phyloP scores from a whole-genome alignment of 139 green algal species.

The Desmodesmus armatus region DNA sequence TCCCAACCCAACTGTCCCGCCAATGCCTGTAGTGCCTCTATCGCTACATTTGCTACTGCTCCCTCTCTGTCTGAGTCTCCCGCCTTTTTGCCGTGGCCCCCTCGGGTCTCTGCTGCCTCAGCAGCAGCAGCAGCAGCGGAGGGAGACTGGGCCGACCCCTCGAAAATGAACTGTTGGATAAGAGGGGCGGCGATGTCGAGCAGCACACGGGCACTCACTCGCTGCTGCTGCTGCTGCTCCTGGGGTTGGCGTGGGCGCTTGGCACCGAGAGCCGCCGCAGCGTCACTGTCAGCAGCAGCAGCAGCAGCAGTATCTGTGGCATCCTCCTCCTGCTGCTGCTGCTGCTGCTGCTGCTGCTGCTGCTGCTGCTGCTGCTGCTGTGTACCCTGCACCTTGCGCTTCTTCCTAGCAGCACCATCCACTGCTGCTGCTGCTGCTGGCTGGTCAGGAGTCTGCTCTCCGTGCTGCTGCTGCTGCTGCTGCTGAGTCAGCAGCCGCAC shows the following conservation, averaged over 20 bases:
- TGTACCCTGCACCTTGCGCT: not conserved
- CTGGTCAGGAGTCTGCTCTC: not conserved
- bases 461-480: constrained; percentile 35
- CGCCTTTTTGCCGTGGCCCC: constrained; percentile 29
- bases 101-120: not conserved
- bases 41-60: constrained; percentile 77
- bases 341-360: constrained; percentile 8
- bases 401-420: too few relatives aligned
- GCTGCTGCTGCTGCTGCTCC: constrained; percentile 42
- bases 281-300: not conserved
- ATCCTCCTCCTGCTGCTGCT: constrained; percentile 15
- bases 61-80: constrained; percentile 51
- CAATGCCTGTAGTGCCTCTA: constrained; percentile 59
- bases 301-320: too few relatives aligned
- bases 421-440: not conserved
- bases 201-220: constrained; percentile 48
- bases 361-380: constrained; percentile 26
- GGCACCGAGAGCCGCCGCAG: not conserved
- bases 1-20: constrained; percentile 73
- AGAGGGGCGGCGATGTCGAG: constrained; percentile 77
- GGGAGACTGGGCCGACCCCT: constrained; percentile 35
- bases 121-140: constrained; percentile 35
- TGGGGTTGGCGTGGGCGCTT: constrained; percentile 11
- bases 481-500: constrained; percentile 12
- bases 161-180: constrained; percentile 77